Evolutionary conservation across 176 grass and related monocot species (phyloP).

Genomic region (Canna indica): DNA sequence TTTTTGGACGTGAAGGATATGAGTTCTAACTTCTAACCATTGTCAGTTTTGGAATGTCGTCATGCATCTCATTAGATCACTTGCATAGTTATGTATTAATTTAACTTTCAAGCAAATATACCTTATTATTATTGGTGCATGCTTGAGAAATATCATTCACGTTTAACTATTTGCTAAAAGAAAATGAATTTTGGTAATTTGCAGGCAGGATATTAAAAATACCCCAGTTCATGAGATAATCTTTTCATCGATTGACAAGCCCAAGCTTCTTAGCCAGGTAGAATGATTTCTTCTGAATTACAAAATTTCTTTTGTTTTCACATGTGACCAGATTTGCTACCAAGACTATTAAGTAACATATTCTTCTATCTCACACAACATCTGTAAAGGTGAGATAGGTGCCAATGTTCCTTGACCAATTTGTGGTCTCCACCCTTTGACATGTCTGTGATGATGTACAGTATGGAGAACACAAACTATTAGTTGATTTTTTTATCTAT

Average conservation of each 20-base stretch:
- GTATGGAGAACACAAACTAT: too few species aligned
- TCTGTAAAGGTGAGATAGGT: neutral
- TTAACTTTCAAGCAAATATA: neutral
- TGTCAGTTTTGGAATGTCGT: neutral
- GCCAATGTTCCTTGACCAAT: neutral
- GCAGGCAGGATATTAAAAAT: slow-evolving; percentile 39
- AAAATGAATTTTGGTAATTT: slow-evolving; percentile 13
- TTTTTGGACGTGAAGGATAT: too few species aligned
- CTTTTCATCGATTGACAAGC: slow-evolving; percentile 82
- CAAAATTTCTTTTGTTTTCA: neutral
- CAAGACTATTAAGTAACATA: neutral
- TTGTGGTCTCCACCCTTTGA: too few species aligned
- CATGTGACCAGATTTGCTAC: neutral
- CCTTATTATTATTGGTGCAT: slow-evolving; percentile 6
- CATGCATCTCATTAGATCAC: neutral
- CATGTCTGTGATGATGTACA: too few species aligned
- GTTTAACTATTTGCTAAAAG: slow-evolving; percentile 18
- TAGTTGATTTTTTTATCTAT: too few species aligned
- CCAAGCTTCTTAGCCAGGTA: slow-evolving; percentile 79
- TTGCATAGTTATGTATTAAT: neutral
- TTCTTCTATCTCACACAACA: neutral
- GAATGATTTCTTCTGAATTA: neutral
- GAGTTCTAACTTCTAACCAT: too few species aligned
- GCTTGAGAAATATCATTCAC: neutral
- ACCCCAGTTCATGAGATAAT: slow-evolving; percentile 74